phyloP scores from a whole-genome alignment of 2,329 filamentous ascomycete species.

The Shiraia sp. region DNA sequence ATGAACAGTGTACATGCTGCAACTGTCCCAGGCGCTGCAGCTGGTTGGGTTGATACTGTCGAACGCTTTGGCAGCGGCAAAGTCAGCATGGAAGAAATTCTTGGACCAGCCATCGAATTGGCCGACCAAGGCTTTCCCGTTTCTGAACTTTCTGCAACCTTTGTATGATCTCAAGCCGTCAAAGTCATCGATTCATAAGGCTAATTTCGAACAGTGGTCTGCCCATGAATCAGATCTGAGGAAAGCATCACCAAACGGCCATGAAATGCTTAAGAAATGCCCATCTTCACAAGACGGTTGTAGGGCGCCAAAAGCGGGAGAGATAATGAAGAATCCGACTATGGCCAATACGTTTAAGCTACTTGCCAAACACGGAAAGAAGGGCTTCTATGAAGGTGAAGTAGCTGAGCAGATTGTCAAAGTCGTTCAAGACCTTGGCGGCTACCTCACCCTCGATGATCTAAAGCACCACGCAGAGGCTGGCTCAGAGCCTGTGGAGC shows the following conservation, averaged over 20 bases:
- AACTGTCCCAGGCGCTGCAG: slow-evolving; percentile 86
- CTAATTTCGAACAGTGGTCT: slow-evolving; percentile 65
- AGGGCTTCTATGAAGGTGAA: slow-evolving; percentile 85
- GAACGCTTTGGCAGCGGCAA: slow-evolving; percentile 89
- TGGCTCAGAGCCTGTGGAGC: slow-evolving; percentile 78
- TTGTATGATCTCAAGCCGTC: slow-evolving; percentile 56
- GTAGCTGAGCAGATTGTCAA: slow-evolving; percentile 81
- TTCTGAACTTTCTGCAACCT: slow-evolving; percentile 72
- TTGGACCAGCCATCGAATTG: slow-evolving; percentile 80
- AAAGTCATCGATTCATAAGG: neutral
- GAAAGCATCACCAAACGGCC: slow-evolving; percentile 78
- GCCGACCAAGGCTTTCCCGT: slow-evolving; percentile 91
- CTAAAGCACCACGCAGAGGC: slow-evolving; percentile 73
- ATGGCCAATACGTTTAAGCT: slow-evolving; percentile 80
- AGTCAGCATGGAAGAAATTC: slow-evolving; percentile 73
- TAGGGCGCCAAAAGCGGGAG: slow-evolving; percentile 75
- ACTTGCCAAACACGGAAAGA: slow-evolving; percentile 79
- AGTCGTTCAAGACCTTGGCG: slow-evolving; percentile 75
- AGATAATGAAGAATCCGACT: slow-evolving; percentile 84
- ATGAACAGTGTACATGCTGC: slow-evolving; percentile 77
- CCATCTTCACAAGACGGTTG: slow-evolving; percentile 68
- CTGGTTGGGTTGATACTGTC: slow-evolving; percentile 89
- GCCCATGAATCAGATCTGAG: slow-evolving; percentile 66
- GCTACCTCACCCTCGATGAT: slow-evolving; percentile 78
- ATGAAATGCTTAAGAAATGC: slow-evolving; percentile 85